These are phyloP conservation scores for Kodamaea sagamina DNA, from an alignment of 805 yeast genomes.

Conservation along the genomic window DNA sequence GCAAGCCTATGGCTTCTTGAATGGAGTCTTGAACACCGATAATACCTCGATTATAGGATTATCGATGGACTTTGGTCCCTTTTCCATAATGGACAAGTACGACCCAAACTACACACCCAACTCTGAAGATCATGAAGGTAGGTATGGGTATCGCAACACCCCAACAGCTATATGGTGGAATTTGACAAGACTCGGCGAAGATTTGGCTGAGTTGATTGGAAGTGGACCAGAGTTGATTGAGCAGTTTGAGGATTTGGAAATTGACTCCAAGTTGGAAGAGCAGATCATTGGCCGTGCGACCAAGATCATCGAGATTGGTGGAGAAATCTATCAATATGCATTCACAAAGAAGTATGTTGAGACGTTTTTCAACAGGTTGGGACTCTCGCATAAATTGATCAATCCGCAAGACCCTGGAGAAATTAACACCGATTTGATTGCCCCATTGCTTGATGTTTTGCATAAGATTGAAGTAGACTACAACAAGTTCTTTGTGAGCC, in stretches of 20 bases:
- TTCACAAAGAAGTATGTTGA: constrained; percentile 61
- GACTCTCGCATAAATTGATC: constrained; percentile 49
- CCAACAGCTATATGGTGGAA: constrained; percentile 95
- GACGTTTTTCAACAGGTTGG: constrained; percentile 66
- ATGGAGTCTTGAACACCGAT: constrained; percentile 94
- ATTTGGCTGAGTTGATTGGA: constrained; percentile 78
- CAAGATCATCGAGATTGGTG: constrained; percentile 60
- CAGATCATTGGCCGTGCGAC: constrained; percentile 62
- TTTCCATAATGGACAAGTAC: constrained; percentile 83
- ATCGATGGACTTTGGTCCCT: constrained; percentile 93
- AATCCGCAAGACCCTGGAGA: constrained; percentile 36
- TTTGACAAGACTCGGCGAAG: constrained; percentile 79
- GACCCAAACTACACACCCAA: constrained; percentile 85
- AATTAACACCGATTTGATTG: constrained; percentile 47
- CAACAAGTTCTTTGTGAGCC: constrained; percentile 69
- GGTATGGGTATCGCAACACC: constrained; percentile 82
- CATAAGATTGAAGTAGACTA: constrained; percentile 69
- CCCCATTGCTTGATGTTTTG: constrained; percentile 63
- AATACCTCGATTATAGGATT: constrained; percentile 88
- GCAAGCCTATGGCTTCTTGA: constrained; percentile 90
- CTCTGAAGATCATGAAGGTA: constrained; percentile 70
- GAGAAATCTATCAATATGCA: constrained; percentile 62
- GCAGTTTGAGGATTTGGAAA: constrained; percentile 41
- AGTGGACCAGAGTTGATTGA: constrained; percentile 58
- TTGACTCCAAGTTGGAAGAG: constrained; percentile 52